Evolutionary conservation across 179 eudicot species (phyloP).

Genomic region (Spergularia azorica): DNA sequence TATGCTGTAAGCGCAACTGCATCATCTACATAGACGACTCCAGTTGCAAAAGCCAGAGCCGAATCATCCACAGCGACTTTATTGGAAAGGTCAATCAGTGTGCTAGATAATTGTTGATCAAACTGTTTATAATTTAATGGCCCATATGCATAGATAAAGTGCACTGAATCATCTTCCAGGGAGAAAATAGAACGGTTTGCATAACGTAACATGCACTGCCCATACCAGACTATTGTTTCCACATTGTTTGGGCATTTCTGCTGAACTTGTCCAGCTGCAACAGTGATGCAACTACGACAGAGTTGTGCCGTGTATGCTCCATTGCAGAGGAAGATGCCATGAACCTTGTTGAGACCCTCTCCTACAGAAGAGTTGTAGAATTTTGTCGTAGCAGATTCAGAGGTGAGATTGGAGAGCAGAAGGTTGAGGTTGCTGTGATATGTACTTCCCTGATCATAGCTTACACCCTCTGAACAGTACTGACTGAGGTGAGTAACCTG

Average conservation of each 20-base stretch:
- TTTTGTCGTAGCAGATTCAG: constrained; percentile 11
- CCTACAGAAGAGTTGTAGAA: constrained; percentile 35
- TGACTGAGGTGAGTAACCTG: constrained; percentile 20
- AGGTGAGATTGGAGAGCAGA: constrained; percentile 21
- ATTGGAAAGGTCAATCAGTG: constrained; percentile 20
- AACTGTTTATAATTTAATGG: constrained; percentile 15
- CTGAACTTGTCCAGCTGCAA: constrained; percentile 12
- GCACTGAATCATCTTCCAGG: background rate
- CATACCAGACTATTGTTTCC: constrained; percentile 32
- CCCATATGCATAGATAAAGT: constrained; percentile 2
- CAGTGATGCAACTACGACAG: constrained; percentile 19
- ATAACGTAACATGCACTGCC: constrained; percentile 35
- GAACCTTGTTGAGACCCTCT: constrained; percentile 13
- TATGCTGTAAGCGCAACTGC: background rate
- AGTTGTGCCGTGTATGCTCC: constrained; percentile 23
- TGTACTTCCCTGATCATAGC: constrained; percentile 10
- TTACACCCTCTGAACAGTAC: constrained; percentile 14
- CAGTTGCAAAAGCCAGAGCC: constrained; percentile 15
- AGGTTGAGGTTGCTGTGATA: constrained; percentile 21
- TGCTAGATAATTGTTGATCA: constrained; percentile 24
- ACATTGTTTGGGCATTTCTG: constrained; percentile 19
- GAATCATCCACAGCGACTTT: constrained; percentile 13
- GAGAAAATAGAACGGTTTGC: constrained; percentile 24
- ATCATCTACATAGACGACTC: constrained; percentile 1
- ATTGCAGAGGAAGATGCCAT: constrained; percentile 35